Evolutionary conservation across 148 eudicot genomes (phyloP).

Genomic region (Cornus kousa): DNA sequence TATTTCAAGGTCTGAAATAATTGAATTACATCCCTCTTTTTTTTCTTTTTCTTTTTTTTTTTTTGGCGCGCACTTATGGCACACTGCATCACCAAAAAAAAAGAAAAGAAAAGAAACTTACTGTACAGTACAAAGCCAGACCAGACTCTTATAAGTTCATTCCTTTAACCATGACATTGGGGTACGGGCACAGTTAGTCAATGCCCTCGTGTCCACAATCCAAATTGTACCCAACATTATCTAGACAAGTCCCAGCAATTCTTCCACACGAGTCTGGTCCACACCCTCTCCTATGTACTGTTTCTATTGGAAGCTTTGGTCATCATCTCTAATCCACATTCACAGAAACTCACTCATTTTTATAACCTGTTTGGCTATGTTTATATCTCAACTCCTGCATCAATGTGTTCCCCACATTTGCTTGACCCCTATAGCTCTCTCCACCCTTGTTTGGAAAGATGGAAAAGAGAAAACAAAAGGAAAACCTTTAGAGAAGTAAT

Average conservation of each 20-base stretch:
- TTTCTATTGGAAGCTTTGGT: neutral
- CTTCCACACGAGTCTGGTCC: slow-evolving; percentile 6
- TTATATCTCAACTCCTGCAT: neutral
- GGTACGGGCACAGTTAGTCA: too few species aligned
- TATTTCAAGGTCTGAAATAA: too few species aligned
- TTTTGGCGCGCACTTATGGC: too few species aligned
- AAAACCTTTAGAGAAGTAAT: neutral
- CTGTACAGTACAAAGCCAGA: too few species aligned
- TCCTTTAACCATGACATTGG: too few species aligned
- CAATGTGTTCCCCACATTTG: neutral
- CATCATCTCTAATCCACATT: neutral
- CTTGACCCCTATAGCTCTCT: neutral
- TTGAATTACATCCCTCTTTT: too few species aligned
- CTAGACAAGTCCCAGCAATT: neutral
- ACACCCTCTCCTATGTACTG: neutral
- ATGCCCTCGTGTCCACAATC: too few species aligned
- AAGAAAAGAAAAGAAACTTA: too few species aligned
- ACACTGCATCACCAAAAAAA: too few species aligned
- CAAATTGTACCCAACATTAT: neutral
- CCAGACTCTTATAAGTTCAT: too few species aligned
- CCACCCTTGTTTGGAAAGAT: slow-evolving; percentile 3
- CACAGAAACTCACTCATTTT: neutral
- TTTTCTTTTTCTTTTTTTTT: too few species aligned
- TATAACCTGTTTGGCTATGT: slow-evolving; percentile 2
- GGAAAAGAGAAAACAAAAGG: neutral